Evolutionary conservation across 768 basidiomycete genomes (phyloP).

Genomic region (Mycena vitilis): DNA sequence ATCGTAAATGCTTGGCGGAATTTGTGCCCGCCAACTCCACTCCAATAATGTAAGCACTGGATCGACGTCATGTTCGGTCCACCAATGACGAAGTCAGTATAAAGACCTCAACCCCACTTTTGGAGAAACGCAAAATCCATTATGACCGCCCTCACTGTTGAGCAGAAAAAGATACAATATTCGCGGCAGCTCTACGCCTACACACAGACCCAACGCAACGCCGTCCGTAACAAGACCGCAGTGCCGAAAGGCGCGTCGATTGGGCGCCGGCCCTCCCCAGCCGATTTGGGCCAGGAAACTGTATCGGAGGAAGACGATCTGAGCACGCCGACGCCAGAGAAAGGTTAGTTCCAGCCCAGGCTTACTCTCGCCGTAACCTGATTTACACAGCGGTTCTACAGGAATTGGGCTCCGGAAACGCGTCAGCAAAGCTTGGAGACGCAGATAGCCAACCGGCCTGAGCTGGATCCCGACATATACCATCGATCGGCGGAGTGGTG

Average conservation of each 20-base stretch:
- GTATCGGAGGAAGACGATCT: conserved; percentile 12
- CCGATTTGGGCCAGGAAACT: background rate
- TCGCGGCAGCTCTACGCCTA: conserved; percentile 54
- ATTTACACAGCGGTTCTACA: conserved; percentile 30
- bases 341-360: conserved; percentile 10
- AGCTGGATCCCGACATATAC: conserved; percentile 3
- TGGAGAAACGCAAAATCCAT: conserved; percentile 24
- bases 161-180: conserved; percentile 54
- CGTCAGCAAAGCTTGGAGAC: conserved; percentile 36
- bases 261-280: background rate
- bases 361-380: conserved; percentile 5
- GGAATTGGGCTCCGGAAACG: conserved; percentile 24
- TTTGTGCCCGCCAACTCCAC: conserved; percentile 23
- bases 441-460: background rate
- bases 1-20: background rate
- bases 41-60: background rate
- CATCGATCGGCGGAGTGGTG: conserved; percentile 11
- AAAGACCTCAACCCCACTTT: background rate
- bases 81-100: conserved; percentile 39
- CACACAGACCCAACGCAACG: conserved; percentile 56
- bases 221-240: conserved; percentile 36
- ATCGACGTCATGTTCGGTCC: conserved; percentile 32
- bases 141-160: conserved; percentile 48
- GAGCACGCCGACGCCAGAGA: conserved; percentile 30
- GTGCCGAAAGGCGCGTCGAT: background rate